Evolutionary conservation across 2,329 filamentous ascomycete genomes (phyloP), one percentile per base, ranked within the genome.

Genomic region (Phaeosphaeriaceae sp.): DNA sequence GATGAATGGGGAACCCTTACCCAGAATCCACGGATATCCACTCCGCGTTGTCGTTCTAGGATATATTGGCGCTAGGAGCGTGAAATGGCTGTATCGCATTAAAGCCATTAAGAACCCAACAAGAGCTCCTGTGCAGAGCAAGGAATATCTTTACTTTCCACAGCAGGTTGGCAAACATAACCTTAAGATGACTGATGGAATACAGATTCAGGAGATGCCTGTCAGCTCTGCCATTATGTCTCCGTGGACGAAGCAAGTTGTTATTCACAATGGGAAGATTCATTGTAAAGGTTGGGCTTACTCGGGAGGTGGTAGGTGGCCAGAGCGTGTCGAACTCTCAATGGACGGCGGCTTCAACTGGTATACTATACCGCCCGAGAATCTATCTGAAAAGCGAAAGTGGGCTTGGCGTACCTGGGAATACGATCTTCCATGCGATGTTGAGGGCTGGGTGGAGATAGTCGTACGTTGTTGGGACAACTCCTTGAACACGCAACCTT

Each of bases 181-280:
- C 54, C 75, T 79, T 13, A 75, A 73, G 7, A 80, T 82, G 57
- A 83, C 76, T 9, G 83, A 84, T 37, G 86, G 84, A 0, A 85
- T 87, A 52, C 82, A 81, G 53, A 89, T 87, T 60, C 87, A 90
- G 62, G 86, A 88, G 33, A 89, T 89, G 86, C 87, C 87, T 0
- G 86, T 89, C 4, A 83, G 80, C 40, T 83, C 79, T 13, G 86
- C 86, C 18, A 87, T 88, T 59, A 88, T 88, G 82, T 76, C 80
- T 0, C 86, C 86, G 0, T 75, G 77, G 73, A 79, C 80, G 16
- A 85, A 84, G 58, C 79, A 86, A n/a, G 79, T 81, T 2, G 77
- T 87, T 28, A 71, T 87, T 0, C 85, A 87, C 57, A 77, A 81
- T n/a, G 85, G 85, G 7, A 77, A 74, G 37, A 86, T 88, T 41